Evolutionary conservation across 805 yeast species (phyloP).

Genomic region (Kuraishia ogatae): DNA sequence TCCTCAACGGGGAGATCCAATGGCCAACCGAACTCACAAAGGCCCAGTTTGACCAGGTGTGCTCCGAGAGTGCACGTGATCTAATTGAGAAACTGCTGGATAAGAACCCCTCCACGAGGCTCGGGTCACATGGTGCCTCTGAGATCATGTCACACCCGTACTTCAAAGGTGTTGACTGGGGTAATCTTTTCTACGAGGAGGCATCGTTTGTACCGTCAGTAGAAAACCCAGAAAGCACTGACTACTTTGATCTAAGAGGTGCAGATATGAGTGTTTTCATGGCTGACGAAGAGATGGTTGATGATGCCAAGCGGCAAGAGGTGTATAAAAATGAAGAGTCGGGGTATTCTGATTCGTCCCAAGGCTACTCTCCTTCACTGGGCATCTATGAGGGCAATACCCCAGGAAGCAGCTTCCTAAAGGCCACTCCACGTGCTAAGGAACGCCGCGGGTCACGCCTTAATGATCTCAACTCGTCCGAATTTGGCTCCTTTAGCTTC

Average conservation of each 20-base stretch:
- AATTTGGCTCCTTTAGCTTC: constrained; percentile 90
- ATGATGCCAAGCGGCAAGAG: constrained; percentile 20
- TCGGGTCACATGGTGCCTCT: constrained; percentile 71
- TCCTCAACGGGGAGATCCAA: constrained; percentile 60
- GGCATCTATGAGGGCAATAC: not conserved
- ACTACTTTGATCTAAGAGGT: constrained; percentile 87
- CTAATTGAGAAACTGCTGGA: constrained; percentile 55
- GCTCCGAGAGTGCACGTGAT: constrained; percentile 66
- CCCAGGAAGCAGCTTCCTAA: too few relatives aligned
- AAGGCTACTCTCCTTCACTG: not conserved
- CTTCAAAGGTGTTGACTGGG: constrained; percentile 71
- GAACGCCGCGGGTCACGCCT: constrained; percentile 70
- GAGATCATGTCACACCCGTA: constrained; percentile 79
- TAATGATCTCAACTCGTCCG: constrained; percentile 54
- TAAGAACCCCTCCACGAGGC: constrained; percentile 54
- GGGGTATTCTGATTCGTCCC: not conserved
- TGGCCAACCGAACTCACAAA: constrained; percentile 66
- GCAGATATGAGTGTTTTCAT: constrained; percentile 66
- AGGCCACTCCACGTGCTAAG: constrained; percentile 46
- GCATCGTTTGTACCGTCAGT: constrained; percentile 78
- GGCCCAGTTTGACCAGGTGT: constrained; percentile 41
- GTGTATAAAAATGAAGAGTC: constrained; percentile 7
- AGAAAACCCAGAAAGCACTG: constrained; percentile 80
- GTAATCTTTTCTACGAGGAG: constrained; percentile 52
- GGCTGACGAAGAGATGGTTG: constrained; percentile 25